Base-by-base conservation (phyloP, 306 rosid genomes). In the Chamaecrista fasciculata region DNA sequence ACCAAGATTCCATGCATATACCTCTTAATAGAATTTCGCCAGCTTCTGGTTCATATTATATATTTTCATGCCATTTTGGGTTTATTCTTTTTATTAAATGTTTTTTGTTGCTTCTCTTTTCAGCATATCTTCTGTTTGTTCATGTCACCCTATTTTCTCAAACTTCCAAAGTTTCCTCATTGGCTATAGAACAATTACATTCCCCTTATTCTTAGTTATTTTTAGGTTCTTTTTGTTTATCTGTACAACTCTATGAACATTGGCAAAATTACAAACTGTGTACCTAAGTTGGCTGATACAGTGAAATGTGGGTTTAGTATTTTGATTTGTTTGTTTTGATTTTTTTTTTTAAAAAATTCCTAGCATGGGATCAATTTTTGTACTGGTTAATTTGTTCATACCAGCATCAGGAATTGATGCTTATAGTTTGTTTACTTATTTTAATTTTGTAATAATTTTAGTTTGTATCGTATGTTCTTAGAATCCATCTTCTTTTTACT, bases 311-410 rank as follows among this genome's bases (percentile, higher is more conserved):
- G 19, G 28, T 18, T 26, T 59, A 18, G 15, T 40, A 58, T 55
- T 74, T 59, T 71, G 31, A 50, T 44, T 11, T 43, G 36, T 61
- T 67, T 12, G 18, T 61, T 67, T 39, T 23, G 24, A 60, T 15
- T 61, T 25, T 60, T 43, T 67, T 72, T 72, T 49, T n/a, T 56
- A 29, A 57, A n/a, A n/a, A n/a, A n/a, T n/a, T n/a, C n/a, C n/a
- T n/a, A n/a, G n/a, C 29, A 48, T 63, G n/a, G 49, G 57, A 40
- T 70, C 50, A 65, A 52, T 76, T 66, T 47, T 62, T 55, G 60
- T 23, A 23, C n/a, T 51, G 51, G 66, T 53, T 56, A 15, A 48
- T 53, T 29, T 61, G 65, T 44, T 62, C 60, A 62, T 72, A 74
- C 56, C 31, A 40, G 19, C 66, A 39, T 55, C 31, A 31, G 29